Evolutionary conservation across 257 asterid genomes (phyloP), one percentile per base, ranked within the genome.

Genomic region (Echites panduratus): DNA sequence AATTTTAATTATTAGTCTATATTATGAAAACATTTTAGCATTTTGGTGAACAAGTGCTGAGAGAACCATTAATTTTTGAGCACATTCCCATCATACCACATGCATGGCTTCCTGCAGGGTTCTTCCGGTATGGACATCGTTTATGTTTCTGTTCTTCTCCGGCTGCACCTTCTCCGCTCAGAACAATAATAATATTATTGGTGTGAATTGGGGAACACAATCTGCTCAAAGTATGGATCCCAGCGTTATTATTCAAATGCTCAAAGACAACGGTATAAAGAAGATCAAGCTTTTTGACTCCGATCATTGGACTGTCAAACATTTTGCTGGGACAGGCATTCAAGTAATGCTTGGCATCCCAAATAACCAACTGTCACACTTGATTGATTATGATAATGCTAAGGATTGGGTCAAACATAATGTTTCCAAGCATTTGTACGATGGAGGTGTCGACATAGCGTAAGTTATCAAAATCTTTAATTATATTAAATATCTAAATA

Each of bases 331-430:
- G 0, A 82, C 95, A 0, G 97, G 90, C 19, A 87, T 94, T 75
- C 87, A 91, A 40, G 97, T 94, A 27, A 89, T 94, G 92, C 86
- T 86, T 53, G 99, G 95, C 1, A 80, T 94, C 65, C 99, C 99
- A 0, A 94, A 94, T 26, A 77, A 86, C 22, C 88, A 86, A 19
- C 64, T 94, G 71, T 68, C 13, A 0, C 41, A 56, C 7, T 61
- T 91, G 4, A 49, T 73, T 10, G 72, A 79, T 68, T 84, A 84
- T 52, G 87, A 74, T 2, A 74, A 86, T 45, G 97, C 97, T 3
- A 77, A 80, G 68, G 85, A 84, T 20, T 94, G 88, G 89, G 89
- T 94, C 47, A 82, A 88, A 49, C 61, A 83, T 0, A 91, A 94
- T 73, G 84, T 94, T 53, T 73, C 87, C 26, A n/a, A 65, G 35